Evolutionary conservation across 495 filamentous ascomycete species (phyloP), one percentile per base, ranked within the genome.

Genomic region (Amniculicola lignicola): DNA sequence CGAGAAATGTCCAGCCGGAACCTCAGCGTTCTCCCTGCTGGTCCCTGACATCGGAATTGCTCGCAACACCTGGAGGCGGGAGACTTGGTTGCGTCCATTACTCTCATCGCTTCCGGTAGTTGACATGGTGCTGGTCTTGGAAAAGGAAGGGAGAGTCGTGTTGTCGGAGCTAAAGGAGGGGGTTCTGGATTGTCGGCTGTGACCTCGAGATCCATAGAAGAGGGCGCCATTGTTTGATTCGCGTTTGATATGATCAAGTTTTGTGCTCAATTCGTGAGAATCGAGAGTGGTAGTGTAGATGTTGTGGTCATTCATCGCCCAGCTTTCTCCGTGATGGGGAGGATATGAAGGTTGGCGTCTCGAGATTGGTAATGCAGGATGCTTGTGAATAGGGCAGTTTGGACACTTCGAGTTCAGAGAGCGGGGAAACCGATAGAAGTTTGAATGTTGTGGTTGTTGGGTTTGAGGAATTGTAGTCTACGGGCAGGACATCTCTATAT

Each of bases 251-350:
- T 41, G 56, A 23, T 31, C 19, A 16, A 61, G 33, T 29, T 29
- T 40, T 18, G 43, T 49, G 21, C 39, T 53, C 49, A 53, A 48
- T 14, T 59, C 48, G 25, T 36, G 48, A 27, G 48, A 51, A 44
- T 54, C 36, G 12, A 49, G 23, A 3, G 21, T 48, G 12, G 6
- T 31, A 9, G 31, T 56, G 39, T 40, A 40, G 7, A 6, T 18
- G 37, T 29, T 16, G 51, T 54, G 22, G 29, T 51, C 51, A 37
- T 42, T 56, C 51, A 55, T 55, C 51, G 51, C 37, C 51, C 15
- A 27, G 19, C 38, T 23, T 45, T 55, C 29, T 36, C 22, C 47
- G 39, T 56, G 37, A 27, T 31, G 42, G n/a, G n/a, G n/a, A n/a
- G n/a, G n/a, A n/a, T n/a, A n/a, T n/a, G n/a, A 22, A 39, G 14